These are phyloP conservation scores for Cercospora sesami DNA, from an alignment of 2,329 filamentous ascomycete species.

Conservation along the genomic window DNA sequence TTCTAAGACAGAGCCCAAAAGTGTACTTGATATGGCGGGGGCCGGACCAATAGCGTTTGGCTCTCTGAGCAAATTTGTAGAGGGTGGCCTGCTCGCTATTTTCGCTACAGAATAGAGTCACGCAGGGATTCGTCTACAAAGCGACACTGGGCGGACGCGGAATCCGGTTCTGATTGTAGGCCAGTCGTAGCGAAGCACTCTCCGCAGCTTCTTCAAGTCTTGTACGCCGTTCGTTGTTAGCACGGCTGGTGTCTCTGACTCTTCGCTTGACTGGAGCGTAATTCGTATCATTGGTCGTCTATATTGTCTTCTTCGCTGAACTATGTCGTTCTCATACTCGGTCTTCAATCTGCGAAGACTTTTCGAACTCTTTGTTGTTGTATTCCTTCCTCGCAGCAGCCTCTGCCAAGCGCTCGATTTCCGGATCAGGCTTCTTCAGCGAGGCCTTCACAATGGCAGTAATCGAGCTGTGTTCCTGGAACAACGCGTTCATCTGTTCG, in stretches of 20 bases:
- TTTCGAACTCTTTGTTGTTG: constrained; percentile 17
- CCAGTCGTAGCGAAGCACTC: too few species aligned
- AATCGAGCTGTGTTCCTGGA: constrained; percentile 33
- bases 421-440: constrained; percentile 15
- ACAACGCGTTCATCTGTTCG: constrained; percentile 50
- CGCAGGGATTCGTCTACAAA: too few species aligned
- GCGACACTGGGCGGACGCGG: too few species aligned
- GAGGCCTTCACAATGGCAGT: constrained; percentile 19
- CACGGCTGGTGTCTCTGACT: background rate
- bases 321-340: background rate
- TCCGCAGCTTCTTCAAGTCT: too few species aligned
- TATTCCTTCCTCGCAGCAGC: constrained; percentile 17
- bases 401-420: constrained; percentile 17
- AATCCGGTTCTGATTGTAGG: too few species aligned
- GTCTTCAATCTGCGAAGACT: constrained; percentile 16
- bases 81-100: too few species aligned
- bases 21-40: too few species aligned
- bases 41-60: too few species aligned
- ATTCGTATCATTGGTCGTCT: background rate
- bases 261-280: background rate
- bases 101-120: too few species aligned
- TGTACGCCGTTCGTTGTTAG: too few species aligned
- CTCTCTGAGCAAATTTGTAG: too few species aligned
- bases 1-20: too few species aligned
- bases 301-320: background rate